Percentiles rank a stretch among this genome's conserved stretches.
Conservation (phyloP, 257 asterid genomes). For the Anisodus tanguticus region DNA sequence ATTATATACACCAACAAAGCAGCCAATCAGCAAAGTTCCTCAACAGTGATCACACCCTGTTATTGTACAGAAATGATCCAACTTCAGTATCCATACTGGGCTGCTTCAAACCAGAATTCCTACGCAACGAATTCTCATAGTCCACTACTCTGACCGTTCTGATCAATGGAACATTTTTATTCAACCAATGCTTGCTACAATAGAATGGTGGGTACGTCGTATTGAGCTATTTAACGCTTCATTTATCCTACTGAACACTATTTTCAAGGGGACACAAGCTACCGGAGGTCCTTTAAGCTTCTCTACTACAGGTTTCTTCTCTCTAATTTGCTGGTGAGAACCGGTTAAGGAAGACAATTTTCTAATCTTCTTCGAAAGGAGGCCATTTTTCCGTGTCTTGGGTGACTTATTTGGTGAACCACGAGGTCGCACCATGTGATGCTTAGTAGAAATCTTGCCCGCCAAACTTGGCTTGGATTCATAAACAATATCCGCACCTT, state of each 20-base stretch:
- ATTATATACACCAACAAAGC: slow-evolving; percentile 47
- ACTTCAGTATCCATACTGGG: slow-evolving; percentile 29
- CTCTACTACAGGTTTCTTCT: slow-evolving; percentile 52
- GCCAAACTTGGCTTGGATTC: slow-evolving; percentile 38
- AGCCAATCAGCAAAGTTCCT: slow-evolving; percentile 37
- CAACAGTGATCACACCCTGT: background rate
- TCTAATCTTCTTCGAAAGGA: slow-evolving; percentile 64
- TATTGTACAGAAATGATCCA: slow-evolving; percentile 44
- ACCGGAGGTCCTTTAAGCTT: slow-evolving; percentile 61
- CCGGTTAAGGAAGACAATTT: slow-evolving; percentile 66
- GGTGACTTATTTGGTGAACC: slow-evolving; percentile 36
- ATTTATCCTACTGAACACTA: slow-evolving; percentile 69
- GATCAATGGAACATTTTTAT: slow-evolving; percentile 19
- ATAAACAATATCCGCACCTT: slow-evolving; percentile 33
- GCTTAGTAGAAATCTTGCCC: slow-evolving; percentile 38
- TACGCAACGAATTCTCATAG: slow-evolving; percentile 29
- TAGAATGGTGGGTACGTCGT: slow-evolving; percentile 43
- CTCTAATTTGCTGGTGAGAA: slow-evolving; percentile 43
- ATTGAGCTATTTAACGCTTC: slow-evolving; percentile 55
- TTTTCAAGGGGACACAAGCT: slow-evolving; percentile 73
- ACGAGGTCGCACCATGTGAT: background rate
- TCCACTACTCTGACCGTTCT: slow-evolving; percentile 8
- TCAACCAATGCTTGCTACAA: slow-evolving; percentile 39
- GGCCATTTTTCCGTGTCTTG: slow-evolving; percentile 46
- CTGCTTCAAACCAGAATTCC: slow-evolving; percentile 37